Conservation (phyloP, 345 rosid species). For the Chamaenerion angustifolium region DNA sequence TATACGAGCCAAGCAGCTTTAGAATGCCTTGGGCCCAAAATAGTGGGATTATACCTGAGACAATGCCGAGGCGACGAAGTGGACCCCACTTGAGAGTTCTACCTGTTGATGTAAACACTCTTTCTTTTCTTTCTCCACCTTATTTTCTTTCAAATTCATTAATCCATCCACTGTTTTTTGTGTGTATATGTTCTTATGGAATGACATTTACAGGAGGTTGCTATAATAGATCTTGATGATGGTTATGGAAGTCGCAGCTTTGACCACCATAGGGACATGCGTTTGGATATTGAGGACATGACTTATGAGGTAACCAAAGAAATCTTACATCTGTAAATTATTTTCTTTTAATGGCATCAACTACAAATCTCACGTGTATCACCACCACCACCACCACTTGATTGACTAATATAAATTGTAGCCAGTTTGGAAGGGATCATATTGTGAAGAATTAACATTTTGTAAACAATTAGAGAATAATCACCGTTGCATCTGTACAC, state of each 20-base stretch:
- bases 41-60: constrained; percentile 22
- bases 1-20: constrained; percentile 31
- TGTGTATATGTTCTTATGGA: no score
- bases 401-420: no score
- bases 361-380: no score
- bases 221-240: constrained; percentile 39
- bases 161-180: background rate
- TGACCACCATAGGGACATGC: constrained; percentile 85
- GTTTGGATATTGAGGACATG: constrained; percentile 85
- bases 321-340: background rate
- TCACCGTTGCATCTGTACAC: no score
- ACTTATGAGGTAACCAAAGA: constrained; percentile 53
- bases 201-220: constrained; percentile 39
- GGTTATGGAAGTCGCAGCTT: constrained; percentile 32
- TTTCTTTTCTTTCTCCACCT: background rate
- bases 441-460: no score
- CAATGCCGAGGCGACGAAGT: constrained; percentile 30
- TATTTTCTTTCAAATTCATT: background rate
- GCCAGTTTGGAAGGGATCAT: no score
- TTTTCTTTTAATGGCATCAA: no score
- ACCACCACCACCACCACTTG: no score
- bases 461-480: no score
- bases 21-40: constrained; percentile 33
- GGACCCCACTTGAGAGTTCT: constrained; percentile 44
- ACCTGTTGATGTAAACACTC: constrained; percentile 39